Evolutionary conservation across 2,329 filamentous ascomycete species (phyloP).

Genomic region (Sporothrix pseudoabietina): DNA sequence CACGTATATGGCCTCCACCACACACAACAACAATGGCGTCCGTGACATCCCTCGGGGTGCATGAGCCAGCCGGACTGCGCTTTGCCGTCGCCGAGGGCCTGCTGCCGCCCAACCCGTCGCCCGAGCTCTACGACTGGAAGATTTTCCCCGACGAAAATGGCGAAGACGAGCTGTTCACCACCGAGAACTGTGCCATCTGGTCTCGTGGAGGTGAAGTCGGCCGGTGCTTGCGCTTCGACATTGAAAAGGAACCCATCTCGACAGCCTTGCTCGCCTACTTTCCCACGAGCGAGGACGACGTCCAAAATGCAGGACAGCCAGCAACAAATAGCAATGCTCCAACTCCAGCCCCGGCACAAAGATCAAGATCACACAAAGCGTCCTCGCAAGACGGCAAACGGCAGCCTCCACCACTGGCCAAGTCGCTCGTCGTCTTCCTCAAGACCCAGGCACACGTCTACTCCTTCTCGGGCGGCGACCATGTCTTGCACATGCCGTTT

Average conservation of each 20-base stretch:
- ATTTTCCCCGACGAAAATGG: conserved; percentile 54
- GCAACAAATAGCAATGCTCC: not conserved
- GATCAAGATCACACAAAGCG: conserved; percentile 16
- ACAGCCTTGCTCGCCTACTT: conserved; percentile 88
- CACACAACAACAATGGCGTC: conserved; percentile 68
- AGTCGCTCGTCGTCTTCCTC: conserved; percentile 85
- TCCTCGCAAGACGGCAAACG: not conserved
- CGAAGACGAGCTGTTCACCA: conserved; percentile 80
- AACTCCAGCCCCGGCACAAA: not conserved
- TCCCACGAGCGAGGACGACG: conserved; percentile 45
- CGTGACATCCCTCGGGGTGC: conserved; percentile 86
- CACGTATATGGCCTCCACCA: conserved; percentile 5
- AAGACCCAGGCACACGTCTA: conserved; percentile 92
- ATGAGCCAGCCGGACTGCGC: conserved; percentile 80
- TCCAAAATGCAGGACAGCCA: not conserved
- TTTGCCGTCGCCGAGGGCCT: conserved; percentile 82
- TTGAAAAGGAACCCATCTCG: conserved; percentile 83
- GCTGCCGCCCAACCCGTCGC: conserved; percentile 66
- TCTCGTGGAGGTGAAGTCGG: conserved; percentile 82
- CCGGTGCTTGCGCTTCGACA: conserved; percentile 81
- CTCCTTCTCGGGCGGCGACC: conserved; percentile 82
- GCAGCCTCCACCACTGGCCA: conserved; percentile 46
- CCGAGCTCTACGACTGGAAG: conserved; percentile 75
- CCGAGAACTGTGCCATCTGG: conserved; percentile 79
- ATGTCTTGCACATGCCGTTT: conserved; percentile 91